Evolutionary conservation across 495 filamentous ascomycete species (phyloP).

Genomic region (Pyrenula massariospora): DNA sequence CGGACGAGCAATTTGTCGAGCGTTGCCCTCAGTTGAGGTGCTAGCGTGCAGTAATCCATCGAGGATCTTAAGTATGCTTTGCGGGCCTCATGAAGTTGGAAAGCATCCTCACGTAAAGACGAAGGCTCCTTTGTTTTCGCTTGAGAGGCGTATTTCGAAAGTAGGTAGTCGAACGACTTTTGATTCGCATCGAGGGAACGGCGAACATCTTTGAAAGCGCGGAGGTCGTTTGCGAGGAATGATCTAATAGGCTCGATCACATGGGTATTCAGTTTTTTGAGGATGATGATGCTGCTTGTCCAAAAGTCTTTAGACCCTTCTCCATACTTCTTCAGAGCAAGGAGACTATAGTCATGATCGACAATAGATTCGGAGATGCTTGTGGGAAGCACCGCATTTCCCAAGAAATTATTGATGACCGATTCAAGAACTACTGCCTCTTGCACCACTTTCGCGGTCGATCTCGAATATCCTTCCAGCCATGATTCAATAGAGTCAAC

Average conservation of each 20-base stretch:
- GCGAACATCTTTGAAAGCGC: slow-evolving; percentile 62
- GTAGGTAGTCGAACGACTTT: slow-evolving; percentile 65
- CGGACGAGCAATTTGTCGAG: slow-evolving; percentile 79
- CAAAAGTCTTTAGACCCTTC: slow-evolving; percentile 82
- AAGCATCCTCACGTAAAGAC: slow-evolving; percentile 84
- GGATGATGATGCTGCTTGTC: slow-evolving; percentile 55
- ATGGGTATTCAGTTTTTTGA: slow-evolving; percentile 61
- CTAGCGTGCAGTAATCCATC: slow-evolving; percentile 83
- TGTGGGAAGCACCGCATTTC: slow-evolving; percentile 56
- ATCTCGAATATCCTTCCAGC: slow-evolving; percentile 77
- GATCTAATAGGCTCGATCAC: slow-evolving; percentile 69
- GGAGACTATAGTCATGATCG: slow-evolving; percentile 88
- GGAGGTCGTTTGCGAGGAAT: slow-evolving; percentile 66
- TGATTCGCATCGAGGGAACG: slow-evolving; percentile 68
- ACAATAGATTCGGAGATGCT: slow-evolving; percentile 66
- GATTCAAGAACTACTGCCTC: slow-evolving; percentile 63
- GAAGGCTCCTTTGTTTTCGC: slow-evolving; percentile 90
- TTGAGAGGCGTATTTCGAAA: slow-evolving; percentile 70
- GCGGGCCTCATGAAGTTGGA: slow-evolving; percentile 87
- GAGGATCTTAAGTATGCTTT: slow-evolving; percentile 84
- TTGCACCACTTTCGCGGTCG: slow-evolving; percentile 62
- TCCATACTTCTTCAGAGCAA: slow-evolving; percentile 72
- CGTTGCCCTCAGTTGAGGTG: slow-evolving; percentile 66
- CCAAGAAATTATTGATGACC: slow-evolving; percentile 59
- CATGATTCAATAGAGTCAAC: slow-evolving; percentile 85